Evolutionary conservation across 179 eudicot species (phyloP).

Genomic region (Beta macrorhiza): DNA sequence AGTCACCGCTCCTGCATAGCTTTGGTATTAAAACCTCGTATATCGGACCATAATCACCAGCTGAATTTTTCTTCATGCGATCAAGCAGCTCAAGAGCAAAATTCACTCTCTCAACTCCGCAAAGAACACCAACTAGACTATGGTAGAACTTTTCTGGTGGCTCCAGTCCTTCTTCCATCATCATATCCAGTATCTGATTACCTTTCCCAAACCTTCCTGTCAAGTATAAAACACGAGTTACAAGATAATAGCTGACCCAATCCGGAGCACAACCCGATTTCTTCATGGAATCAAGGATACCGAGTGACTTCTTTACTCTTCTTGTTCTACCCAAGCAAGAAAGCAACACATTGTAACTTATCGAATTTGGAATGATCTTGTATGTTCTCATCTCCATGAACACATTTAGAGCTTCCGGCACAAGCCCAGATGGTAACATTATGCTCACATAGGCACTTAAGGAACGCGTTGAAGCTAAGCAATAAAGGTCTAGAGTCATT

Average conservation of each 20-base stretch:
- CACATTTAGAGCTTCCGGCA: slow-evolving; percentile 64
- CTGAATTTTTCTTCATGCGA: no score
- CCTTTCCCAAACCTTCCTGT: slow-evolving; percentile 67
- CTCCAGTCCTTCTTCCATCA: slow-evolving; percentile 43
- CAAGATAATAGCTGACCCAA: slow-evolving; percentile 58
- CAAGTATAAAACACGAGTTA: slow-evolving; percentile 53
- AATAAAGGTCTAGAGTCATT: slow-evolving; percentile 48
- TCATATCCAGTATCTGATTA: slow-evolving; percentile 47
- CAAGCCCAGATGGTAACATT: slow-evolving; percentile 59
- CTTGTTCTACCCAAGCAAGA: slow-evolving; percentile 53
- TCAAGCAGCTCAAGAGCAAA: no score
- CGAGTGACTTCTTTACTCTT: slow-evolving; percentile 57
- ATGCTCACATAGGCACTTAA: slow-evolving; percentile 57
- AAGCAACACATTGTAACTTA: slow-evolving; percentile 55
- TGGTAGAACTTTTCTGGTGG: slow-evolving; percentile 47
- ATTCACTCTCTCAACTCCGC: no score
- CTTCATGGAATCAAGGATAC: slow-evolving; percentile 42
- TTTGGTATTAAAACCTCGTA: no score
- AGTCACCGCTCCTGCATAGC: no score
- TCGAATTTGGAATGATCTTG: slow-evolving; percentile 43
- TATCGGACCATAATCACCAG: no score
- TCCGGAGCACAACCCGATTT: slow-evolving; percentile 54
- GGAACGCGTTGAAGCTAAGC: slow-evolving; percentile 56
- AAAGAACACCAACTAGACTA: no score
- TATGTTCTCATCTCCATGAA: slow-evolving; percentile 64